phyloP scores from a whole-genome alignment of 2,329 filamentous ascomycete genomes.

The Neonectria hederae region DNA sequence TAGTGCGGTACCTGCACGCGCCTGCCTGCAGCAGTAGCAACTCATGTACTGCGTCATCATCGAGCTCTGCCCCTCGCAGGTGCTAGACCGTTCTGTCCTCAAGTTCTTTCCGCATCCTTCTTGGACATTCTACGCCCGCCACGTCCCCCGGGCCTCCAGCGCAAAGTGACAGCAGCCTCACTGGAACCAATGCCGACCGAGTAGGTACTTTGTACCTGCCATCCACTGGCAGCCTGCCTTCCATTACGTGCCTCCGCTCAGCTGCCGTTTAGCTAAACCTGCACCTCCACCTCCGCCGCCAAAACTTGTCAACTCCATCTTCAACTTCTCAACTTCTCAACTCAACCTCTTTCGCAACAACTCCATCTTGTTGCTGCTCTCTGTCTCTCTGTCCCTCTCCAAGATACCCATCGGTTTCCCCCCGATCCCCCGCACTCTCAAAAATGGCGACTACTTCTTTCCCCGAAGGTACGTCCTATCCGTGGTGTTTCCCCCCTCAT shows the following conservation, averaged over 20 bases:
- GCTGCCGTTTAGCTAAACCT: constrained; percentile 4
- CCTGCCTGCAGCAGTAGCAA: not conserved
- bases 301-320: constrained; percentile 39
- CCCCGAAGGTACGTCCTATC: constrained; percentile 52
- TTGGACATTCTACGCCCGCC: constrained; percentile 51
- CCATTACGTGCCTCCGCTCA: not conserved
- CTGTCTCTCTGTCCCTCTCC: constrained; percentile 25
- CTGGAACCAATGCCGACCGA: constrained; percentile 1
- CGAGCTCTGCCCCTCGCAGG: constrained; percentile 11
- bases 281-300: constrained; percentile 37
- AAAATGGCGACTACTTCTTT: constrained; percentile 39
- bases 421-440: constrained; percentile 10
- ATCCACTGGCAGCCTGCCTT: not conserved
- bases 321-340: constrained; percentile 26
- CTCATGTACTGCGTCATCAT: constrained; percentile 19
- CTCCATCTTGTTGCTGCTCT: constrained; percentile 26
- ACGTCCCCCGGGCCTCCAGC: constrained; percentile 33
- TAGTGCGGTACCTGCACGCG: constrained; percentile 16
- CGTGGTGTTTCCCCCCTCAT: constrained; percentile 21
- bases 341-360: constrained; percentile 29
- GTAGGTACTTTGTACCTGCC: constrained; percentile 2
- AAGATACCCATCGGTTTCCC: constrained; percentile 38
- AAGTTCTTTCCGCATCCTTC: constrained; percentile 52
- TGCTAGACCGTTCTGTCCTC: constrained; percentile 33
- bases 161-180: constrained; percentile 16